Evolutionary conservation across 352 stramenopile genomes (phyloP), one percentile per base, ranked within the genome.

Genomic region (Pythium grandisporangium): DNA sequence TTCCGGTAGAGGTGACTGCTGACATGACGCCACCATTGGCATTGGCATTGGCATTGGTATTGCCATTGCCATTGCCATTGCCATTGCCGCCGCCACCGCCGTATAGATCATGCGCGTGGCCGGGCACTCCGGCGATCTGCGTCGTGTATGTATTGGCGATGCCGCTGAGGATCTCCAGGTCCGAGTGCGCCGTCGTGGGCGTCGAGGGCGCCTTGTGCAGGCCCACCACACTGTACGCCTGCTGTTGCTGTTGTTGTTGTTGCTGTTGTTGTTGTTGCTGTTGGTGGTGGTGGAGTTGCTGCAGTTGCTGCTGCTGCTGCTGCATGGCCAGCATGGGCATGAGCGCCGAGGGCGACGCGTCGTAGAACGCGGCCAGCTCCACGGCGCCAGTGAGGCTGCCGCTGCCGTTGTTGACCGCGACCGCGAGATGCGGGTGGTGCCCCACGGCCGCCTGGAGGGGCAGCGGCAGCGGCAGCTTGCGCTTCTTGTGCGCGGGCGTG

Each of bases 91-190:
- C 25, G 21, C 42, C 40, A 12, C 19, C 35, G 5, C 27, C 26
- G 27, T 29, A 34, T 5, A 13, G 4, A 23, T 14, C 32, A n/a
- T 10, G 19, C 10, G 23, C 37, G 17, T 32, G 19, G 21, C 11
- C 46, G 22, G 13, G 20, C 33, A 34, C 29, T 21, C 20, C 39
- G 24, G 33, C 52, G 14, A 32, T 44, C 42, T 61, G 45, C 19
- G 41, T 61, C 35, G 75, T 89, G 55, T 89, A 89, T 19, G 68
- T 76, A 48, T 89, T 86, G 30, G 75, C 75, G 41, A 89, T 89
- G n/a, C 75, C 75, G 45, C 75, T 89, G 26, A 89, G 47, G 61
- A 89, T 89, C 52, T 89, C 75, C 33, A 89, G 53, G 43, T 89
- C 75, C n/a, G n/a, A n/a, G n/a, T n/a, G n/a, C n/a, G n/a, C n/a